A percentile compares a stretch with the other conserved stretches of the same genome.
Evolutionary conservation across 1,284 basidiomycete species (phyloP).

Genomic region (Sporisorium reilianum): DNA sequence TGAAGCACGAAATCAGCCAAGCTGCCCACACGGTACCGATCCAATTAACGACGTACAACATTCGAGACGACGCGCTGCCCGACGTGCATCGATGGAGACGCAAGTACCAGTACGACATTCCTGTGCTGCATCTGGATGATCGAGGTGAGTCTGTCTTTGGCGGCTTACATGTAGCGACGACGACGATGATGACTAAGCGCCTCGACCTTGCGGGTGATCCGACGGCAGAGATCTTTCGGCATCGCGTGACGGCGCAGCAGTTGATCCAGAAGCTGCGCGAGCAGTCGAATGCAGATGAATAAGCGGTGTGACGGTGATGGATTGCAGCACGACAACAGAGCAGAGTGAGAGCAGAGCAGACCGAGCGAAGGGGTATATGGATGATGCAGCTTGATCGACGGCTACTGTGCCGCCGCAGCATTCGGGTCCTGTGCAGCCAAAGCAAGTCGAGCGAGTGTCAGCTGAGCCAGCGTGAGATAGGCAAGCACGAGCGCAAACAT

Average conservation of each 20-base stretch:
- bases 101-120: slow-evolving; percentile 68
- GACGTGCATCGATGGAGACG: slow-evolving; percentile 62
- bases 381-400: not conserved
- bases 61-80: slow-evolving; percentile 57
- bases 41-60: slow-evolving; percentile 59
- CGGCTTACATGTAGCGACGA: not conserved
- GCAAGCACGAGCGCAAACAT: slow-evolving; percentile 11
- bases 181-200: not conserved
- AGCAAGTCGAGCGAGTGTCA: not conserved
- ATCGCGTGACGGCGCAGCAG: slow-evolving; percentile 31
- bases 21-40: slow-evolving; percentile 39
- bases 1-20: slow-evolving; percentile 47
- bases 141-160: slow-evolving; percentile 23
- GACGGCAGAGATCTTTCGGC: slow-evolving; percentile 47
- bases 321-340: slow-evolving; percentile 14
- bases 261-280: slow-evolving; percentile 23
- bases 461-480: too few relatives aligned
- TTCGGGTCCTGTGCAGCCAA: slow-evolving; percentile 20
- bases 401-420: slow-evolving; percentile 8
- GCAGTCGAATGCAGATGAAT: slow-evolving; percentile 1
- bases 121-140: slow-evolving; percentile 57
- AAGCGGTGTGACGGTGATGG: slow-evolving; percentile 8
- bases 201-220: not conserved
- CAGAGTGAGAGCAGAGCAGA: not conserved
- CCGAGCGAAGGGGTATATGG: slow-evolving; percentile 18